phyloP scores from a whole-genome alignment of 179 eudicot genomes.

The Spinacia oleracea region DNA sequence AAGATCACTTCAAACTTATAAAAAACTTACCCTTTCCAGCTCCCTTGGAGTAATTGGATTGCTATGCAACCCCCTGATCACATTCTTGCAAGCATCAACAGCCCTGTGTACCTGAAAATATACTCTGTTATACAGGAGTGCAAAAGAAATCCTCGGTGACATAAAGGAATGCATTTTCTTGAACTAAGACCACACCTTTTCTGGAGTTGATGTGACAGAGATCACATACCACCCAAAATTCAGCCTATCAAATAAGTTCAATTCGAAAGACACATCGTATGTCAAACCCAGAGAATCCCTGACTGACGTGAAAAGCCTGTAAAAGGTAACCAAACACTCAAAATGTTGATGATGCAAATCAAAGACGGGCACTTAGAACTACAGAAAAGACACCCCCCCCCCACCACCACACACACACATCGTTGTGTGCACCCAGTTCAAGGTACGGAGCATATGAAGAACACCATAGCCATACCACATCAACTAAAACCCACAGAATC shows the following conservation, averaged over 20 bases:
- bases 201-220: conserved; percentile 99
- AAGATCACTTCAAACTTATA: background rate
- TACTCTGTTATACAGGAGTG: conserved; percentile 15
- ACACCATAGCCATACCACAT: background rate
- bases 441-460: background rate
- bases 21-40: conserved; percentile 82
- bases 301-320: conserved; percentile 95
- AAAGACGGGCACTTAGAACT: background rate
- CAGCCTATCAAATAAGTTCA: conserved; percentile 90
- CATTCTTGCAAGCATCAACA: conserved; percentile 99
- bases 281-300: conserved; percentile 99
- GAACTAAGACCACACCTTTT: conserved; percentile 58
- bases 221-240: conserved; percentile 99
- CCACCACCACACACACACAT: no score
- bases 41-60: conserved; percentile 74
- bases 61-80: conserved; percentile 87
- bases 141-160: conserved; percentile 9
- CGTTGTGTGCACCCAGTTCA: background rate
- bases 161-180: conserved; percentile 9
- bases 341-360: background rate
- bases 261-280: conserved; percentile 93
- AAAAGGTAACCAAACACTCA: conserved; percentile 16
- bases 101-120: conserved; percentile 82
- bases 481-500: background rate
- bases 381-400: background rate